Evolutionary conservation across 192 early-diverging fungal species (phyloP).

Genomic region (Neocallimastix lanati): DNA sequence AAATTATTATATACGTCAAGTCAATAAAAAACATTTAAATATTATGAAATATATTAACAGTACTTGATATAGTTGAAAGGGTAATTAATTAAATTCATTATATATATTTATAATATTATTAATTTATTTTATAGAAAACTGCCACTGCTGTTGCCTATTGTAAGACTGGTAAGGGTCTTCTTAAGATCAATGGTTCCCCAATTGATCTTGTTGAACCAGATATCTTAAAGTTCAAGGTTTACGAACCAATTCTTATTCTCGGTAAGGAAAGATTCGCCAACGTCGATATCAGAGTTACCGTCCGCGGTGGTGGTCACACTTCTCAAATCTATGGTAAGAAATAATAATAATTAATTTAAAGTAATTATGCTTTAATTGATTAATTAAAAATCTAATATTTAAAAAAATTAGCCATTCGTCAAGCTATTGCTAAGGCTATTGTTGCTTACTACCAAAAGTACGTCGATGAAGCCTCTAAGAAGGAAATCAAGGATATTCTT

Average conservation of each 20-base stretch:
- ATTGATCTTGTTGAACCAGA: constrained; percentile 92
- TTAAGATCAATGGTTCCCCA: constrained; percentile 95
- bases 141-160: constrained; percentile 97
- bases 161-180: constrained; percentile 92
- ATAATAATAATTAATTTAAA: too few species aligned
- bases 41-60: too few species aligned
- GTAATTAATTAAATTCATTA: too few species aligned
- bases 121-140: constrained; percentile 56
- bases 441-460: constrained; percentile 99
- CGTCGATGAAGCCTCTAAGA: constrained; percentile 98
- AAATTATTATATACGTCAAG: too few species aligned
- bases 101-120: too few species aligned
- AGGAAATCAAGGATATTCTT: constrained; percentile 92
- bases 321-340: constrained; percentile 74
- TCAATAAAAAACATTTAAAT: too few species aligned
- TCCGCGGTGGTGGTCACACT: constrained; percentile 91
- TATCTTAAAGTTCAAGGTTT: constrained; percentile 92
- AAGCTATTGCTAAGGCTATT: constrained; percentile 96
- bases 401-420: constrained; percentile 84
- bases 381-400: too few species aligned
- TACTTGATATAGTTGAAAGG: too few species aligned
- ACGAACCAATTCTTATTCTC: constrained; percentile 90
- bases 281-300: constrained; percentile 92
- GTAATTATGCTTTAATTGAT: too few species aligned
- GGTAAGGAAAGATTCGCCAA: constrained; percentile 90